Base-by-base conservation (phyloP, 2,329 filamentous ascomycete species). In the Camptophora hylomeconis region DNA sequence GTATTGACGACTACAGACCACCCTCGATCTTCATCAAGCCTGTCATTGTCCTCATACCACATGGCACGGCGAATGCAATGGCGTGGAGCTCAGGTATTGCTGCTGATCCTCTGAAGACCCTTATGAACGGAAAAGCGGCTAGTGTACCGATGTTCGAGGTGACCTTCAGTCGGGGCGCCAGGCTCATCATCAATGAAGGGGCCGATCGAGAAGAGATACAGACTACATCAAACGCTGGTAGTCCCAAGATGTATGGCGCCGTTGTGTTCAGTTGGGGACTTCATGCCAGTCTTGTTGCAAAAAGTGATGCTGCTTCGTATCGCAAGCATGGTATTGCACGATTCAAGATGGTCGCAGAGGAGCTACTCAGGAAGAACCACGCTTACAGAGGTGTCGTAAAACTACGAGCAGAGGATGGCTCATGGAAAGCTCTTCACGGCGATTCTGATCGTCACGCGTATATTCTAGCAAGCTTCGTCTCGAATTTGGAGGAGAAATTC, bases 181-280 rank as follows among this genome's bases (percentile, higher is more conserved):
- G 30, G 22, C 42, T 56, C 11, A 39, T 60, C 18, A 55, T 53
- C 7, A 52, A 60, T 18, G 61, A 65, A 36, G 56, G 56, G 37
- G 35, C 58, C 61, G 8, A 58, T 67, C 45, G 46, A 20, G 40
- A 42, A 16, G 36, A 39, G 17, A 40, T 56, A 9, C 19, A 31
- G 25, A 15, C 20, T 10, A 17, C 29, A 3, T 23, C 16, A 6
- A 9, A 40, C 16, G 19, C 27, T 7, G 16, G 1, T 29, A 32
- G 52, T 13, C 47, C 40, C 28, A 49, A 42, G 3, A 45, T 67
- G 2, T 69, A 79, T 45, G 86, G 83, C 15, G 79, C 78, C 14
- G 82, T 94, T 13, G 86, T 95, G 2, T 77, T 76, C 24, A 89
- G 80, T 51, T 92, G 92, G 68, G 87, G 80, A 12, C 73, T 95